Evolutionary conservation across 2,329 filamentous ascomycete species (phyloP).

Genomic region (Parastagonospora avenae): DNA sequence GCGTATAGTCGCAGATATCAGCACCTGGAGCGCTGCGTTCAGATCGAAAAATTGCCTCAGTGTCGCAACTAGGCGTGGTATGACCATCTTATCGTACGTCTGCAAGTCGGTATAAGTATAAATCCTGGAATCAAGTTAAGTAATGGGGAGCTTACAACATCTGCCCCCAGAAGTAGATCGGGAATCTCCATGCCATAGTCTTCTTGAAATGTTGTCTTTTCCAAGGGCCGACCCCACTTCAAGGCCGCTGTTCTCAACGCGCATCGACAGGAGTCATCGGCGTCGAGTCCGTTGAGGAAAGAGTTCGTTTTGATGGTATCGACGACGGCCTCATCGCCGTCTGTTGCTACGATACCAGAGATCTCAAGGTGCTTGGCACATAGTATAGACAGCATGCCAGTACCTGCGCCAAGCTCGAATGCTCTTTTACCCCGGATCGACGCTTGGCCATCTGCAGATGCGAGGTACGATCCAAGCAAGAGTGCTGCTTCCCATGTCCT

Average conservation of each 20-base stretch:
- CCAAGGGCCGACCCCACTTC: slow-evolving; percentile 67
- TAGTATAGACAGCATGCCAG: slow-evolving; percentile 75
- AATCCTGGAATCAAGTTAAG: slow-evolving; percentile 8
- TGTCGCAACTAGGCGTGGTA: slow-evolving; percentile 68
- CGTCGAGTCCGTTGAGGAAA: slow-evolving; percentile 69
- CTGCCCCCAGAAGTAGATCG: slow-evolving; percentile 74
- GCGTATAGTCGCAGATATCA: slow-evolving; percentile 73
- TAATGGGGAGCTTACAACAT: slow-evolving; percentile 59
- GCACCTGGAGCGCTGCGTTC: slow-evolving; percentile 61
- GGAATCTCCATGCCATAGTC: slow-evolving; percentile 53
- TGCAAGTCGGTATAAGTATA: slow-evolving; percentile 39
- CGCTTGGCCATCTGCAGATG: slow-evolving; percentile 47
- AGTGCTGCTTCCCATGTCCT: slow-evolving; percentile 83
- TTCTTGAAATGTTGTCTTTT: slow-evolving; percentile 63
- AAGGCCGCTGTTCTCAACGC: slow-evolving; percentile 60
- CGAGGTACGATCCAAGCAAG: slow-evolving; percentile 73
- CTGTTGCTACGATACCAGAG: slow-evolving; percentile 68
- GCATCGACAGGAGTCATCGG: slow-evolving; percentile 35
- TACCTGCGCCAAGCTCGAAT: slow-evolving; percentile 77
- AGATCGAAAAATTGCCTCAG: slow-evolving; percentile 65
- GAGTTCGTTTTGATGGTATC: slow-evolving; percentile 70
- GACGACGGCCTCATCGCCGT: slow-evolving; percentile 75
- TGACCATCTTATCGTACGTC: slow-evolving; percentile 72
- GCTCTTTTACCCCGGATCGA: slow-evolving; percentile 62
- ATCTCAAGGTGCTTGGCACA: slow-evolving; percentile 71